phyloP scores from a whole-genome alignment of 1,284 basidiomycete species.

The Heterobasidion annosum region DNA sequence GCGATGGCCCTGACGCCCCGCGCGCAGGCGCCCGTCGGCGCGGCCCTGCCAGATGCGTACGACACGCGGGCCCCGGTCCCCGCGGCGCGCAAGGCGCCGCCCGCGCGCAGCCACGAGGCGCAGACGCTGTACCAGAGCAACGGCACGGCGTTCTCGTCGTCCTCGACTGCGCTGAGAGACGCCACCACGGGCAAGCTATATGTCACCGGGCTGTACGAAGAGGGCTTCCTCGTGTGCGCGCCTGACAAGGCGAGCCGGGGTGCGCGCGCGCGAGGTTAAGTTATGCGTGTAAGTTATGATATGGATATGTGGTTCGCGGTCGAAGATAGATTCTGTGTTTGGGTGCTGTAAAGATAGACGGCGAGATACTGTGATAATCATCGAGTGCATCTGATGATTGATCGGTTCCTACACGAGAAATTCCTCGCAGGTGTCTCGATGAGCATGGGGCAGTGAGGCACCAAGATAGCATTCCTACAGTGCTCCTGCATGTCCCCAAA shows the following conservation, averaged over 20 bases:
- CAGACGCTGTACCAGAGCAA: conserved; percentile 59
- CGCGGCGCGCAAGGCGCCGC: conserved; percentile 28
- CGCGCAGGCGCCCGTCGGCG: conserved; percentile 6
- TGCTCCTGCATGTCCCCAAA: no score
- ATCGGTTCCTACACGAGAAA: no score
- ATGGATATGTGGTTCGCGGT: no score
- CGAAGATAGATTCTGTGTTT: neutral
- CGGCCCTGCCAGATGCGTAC: conserved; percentile 15
- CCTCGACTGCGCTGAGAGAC: conserved; percentile 43
- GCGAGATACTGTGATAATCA: neutral
- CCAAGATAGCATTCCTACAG: no score
- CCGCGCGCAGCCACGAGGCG: conserved; percentile 28
- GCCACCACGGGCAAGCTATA: conserved; percentile 35
- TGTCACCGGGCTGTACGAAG: conserved; percentile 47
- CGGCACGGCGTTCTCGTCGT: conserved; percentile 42
- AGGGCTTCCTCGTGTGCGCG: conserved; percentile 43
- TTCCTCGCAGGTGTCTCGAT: no score
- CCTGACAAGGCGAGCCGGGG: conserved; percentile 8
- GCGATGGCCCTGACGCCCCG: conserved; percentile 30
- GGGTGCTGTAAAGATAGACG: neutral
- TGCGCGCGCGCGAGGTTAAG: no score
- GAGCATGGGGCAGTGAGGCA: no score
- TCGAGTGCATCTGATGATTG: no score
- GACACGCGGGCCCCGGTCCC: conserved; percentile 38
- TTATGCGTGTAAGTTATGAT: neutral